phyloP scores from a whole-genome alignment of 495 filamentous ascomycete genomes.

The Pyrenula aspistea region DNA sequence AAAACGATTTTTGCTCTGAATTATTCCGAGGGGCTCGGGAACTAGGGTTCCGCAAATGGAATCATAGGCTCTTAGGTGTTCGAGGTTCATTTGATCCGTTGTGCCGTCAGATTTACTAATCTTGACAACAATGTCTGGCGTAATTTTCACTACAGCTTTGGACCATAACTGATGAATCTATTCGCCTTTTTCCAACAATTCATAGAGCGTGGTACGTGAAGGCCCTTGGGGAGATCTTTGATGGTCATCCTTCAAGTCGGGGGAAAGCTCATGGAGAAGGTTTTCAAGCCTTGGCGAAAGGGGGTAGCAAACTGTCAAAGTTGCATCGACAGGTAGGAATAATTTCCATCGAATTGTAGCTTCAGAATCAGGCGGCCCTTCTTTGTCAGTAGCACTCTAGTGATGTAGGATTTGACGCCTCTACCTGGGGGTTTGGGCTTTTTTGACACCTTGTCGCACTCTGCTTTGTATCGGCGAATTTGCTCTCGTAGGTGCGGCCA shows the following conservation, averaged over 20 bases:
- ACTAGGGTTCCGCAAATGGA: slow-evolving; percentile 2
- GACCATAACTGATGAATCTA: slow-evolving; percentile 10
- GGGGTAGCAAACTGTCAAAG: background rate
- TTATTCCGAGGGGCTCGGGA: slow-evolving; percentile 9
- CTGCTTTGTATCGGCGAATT: background rate
- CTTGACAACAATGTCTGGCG: slow-evolving; percentile 11
- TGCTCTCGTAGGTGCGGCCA: background rate
- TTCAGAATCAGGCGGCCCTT: background rate
- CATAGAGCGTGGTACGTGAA: background rate
- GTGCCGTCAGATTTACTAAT: slow-evolving; percentile 4
- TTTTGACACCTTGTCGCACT: background rate
- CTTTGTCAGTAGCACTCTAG: background rate
- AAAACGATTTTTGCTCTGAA: slow-evolving; percentile 5
- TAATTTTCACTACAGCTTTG: slow-evolving; percentile 19
- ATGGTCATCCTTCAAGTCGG: background rate
- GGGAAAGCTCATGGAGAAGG: background rate
- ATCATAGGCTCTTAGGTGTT: slow-evolving; percentile 5
- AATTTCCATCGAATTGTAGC: background rate
- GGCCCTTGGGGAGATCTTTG: background rate
- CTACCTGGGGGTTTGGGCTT: background rate
- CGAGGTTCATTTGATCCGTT: slow-evolving; percentile 3
- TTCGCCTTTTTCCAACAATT: background rate
- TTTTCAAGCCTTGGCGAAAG: background rate
- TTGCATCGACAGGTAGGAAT: background rate
- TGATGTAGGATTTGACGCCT: background rate